Percentiles rank a stretch among this genome's conserved stretches.
Conservation (phyloP, 352 stramenopile species). For the Pythium apleroticum region DNA sequence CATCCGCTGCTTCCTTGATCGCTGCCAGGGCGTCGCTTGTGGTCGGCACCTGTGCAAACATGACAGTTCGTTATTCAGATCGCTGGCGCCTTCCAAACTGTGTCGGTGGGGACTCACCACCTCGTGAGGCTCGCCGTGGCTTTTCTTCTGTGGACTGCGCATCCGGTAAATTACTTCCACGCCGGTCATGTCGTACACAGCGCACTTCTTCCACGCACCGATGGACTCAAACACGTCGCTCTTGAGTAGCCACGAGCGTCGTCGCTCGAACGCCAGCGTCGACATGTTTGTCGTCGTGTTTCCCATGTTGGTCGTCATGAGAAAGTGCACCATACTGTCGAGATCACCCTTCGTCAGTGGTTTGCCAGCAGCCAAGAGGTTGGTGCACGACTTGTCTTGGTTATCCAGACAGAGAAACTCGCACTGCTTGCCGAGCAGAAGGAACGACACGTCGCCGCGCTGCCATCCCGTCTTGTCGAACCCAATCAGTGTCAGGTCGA, state of each 20-base stretch:
- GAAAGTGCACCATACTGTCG: slow-evolving; percentile 58
- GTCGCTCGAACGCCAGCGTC: slow-evolving; percentile 41
- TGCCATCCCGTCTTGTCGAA: slow-evolving; percentile 65
- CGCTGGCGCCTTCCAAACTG: too few species aligned
- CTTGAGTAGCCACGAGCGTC: slow-evolving; percentile 51
- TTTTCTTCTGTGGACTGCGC: slow-evolving; percentile 48
- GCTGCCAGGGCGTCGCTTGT: slow-evolving; percentile 37
- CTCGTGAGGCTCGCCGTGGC: slow-evolving; percentile 28
- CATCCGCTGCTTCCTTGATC: slow-evolving; percentile 27
- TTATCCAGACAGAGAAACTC: slow-evolving; percentile 64
- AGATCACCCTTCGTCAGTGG: slow-evolving; percentile 38
- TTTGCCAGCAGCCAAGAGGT: slow-evolving; percentile 37
- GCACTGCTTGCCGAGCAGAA: slow-evolving; percentile 42
- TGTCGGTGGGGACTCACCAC: too few species aligned
- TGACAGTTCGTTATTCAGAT: not conserved
- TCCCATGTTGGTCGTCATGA: slow-evolving; percentile 58
- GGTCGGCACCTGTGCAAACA: slow-evolving; percentile 12
- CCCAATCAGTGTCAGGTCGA: slow-evolving; percentile 65
- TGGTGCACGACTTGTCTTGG: slow-evolving; percentile 41
- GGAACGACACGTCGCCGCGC: slow-evolving; percentile 62
- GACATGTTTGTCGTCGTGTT: slow-evolving; percentile 51
- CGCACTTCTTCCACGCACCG: slow-evolving; percentile 49
- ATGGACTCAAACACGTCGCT: slow-evolving; percentile 42
- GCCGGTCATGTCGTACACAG: slow-evolving; percentile 52
- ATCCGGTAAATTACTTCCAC: slow-evolving; percentile 42